Conservation (phyloP, 495 filamentous ascomycete species). For the Podospora appendiculata region DNA sequence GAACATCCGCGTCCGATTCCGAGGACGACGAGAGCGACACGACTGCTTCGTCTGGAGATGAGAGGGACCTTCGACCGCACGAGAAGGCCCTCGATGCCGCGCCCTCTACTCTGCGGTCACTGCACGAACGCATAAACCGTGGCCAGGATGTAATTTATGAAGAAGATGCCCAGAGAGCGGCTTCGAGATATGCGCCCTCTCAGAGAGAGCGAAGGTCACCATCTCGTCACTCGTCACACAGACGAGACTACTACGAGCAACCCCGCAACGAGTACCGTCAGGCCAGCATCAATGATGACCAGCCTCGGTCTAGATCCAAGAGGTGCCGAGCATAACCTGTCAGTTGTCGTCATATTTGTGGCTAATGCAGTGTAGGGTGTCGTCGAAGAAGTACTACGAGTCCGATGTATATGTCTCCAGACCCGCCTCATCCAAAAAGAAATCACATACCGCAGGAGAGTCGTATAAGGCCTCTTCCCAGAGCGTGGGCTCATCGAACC, state of each 20-base stretch:
- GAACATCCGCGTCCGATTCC: slow-evolving; percentile 26
- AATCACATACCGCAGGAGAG: slow-evolving; percentile 25
- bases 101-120: slow-evolving; percentile 4
- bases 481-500: slow-evolving; percentile 31
- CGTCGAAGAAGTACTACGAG: slow-evolving; percentile 29
- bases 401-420: slow-evolving; percentile 23
- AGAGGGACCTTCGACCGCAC: slow-evolving; percentile 13
- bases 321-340: slow-evolving; percentile 29
- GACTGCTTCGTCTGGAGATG: slow-evolving; percentile 28
- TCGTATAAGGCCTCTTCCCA: slow-evolving; percentile 30
- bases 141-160: slow-evolving; percentile 17
- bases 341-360: background rate
- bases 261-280: slow-evolving; percentile 1
- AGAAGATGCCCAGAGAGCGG: slow-evolving; percentile 4
- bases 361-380: slow-evolving; percentile 17
- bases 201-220: slow-evolving; percentile 9
- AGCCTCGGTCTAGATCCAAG: slow-evolving; percentile 25
- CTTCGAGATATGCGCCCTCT: slow-evolving; percentile 14
- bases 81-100: slow-evolving; percentile 12
- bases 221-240: slow-evolving; percentile 11
- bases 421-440: slow-evolving; percentile 18
- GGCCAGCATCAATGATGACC: slow-evolving; percentile 21
- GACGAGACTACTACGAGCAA: background rate
- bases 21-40: slow-evolving; percentile 32
- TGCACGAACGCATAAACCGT: slow-evolving; percentile 19